Evolutionary conservation across 352 stramenopile species (phyloP).

Genomic region (Lagenidium giganteum): DNA sequence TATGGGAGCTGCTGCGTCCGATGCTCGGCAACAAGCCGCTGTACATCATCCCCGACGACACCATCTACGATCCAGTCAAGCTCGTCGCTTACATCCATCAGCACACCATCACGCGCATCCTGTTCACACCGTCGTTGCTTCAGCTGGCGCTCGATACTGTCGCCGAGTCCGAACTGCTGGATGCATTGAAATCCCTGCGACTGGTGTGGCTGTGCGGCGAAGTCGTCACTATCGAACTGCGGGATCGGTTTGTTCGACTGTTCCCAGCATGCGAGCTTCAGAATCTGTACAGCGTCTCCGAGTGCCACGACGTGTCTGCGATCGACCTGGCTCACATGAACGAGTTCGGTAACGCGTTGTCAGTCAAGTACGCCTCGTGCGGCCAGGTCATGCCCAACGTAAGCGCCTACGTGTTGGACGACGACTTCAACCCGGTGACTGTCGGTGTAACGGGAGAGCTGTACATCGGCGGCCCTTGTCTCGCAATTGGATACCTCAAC

Average conservation of each 20-base stretch:
- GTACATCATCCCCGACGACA: conserved; percentile 90
- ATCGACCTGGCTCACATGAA: conserved; percentile 75
- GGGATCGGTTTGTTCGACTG: conserved; percentile 77
- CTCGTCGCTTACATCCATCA: conserved; percentile 76
- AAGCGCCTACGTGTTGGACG: conserved; percentile 71
- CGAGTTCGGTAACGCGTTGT: conserved; percentile 63
- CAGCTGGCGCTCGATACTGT: conserved; percentile 83
- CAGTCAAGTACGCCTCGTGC: conserved; percentile 85
- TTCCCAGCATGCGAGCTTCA: conserved; percentile 83
- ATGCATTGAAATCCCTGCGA: conserved; percentile 63
- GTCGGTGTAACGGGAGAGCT: conserved; percentile 73
- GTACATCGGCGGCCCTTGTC: conserved; percentile 82
- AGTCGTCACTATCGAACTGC: conserved; percentile 89
- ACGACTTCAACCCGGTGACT: conserved; percentile 52
- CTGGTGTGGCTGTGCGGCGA: conserved; percentile 92
- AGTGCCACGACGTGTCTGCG: conserved; percentile 91
- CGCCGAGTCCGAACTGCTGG: conserved; percentile 40
- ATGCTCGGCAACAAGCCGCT: conserved; percentile 87
- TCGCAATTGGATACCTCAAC: conserved; percentile 85
- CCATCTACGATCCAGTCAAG: conserved; percentile 87
- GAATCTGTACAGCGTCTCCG: conserved; percentile 93
- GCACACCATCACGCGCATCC: conserved; percentile 84
- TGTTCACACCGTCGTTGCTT: conserved; percentile 92
- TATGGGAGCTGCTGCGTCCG: conserved; percentile 91
- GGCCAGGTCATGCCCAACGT: conserved; percentile 85